Conservation (phyloP, 345 rosid genomes). For the Eucalyptus marginata region DNA sequence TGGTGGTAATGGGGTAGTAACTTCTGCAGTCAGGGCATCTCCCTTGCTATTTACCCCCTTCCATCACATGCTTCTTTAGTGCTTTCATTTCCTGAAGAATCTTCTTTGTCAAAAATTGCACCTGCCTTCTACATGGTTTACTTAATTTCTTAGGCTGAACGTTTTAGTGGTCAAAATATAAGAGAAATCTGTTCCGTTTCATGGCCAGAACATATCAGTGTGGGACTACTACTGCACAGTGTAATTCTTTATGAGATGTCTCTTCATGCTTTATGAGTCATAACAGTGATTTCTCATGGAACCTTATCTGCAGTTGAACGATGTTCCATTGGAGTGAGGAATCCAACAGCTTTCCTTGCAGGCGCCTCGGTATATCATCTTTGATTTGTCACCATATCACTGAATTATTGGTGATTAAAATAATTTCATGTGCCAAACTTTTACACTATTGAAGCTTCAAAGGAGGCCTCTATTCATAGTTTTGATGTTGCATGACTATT, state of each 20-base stretch:
- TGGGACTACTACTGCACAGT: background rate
- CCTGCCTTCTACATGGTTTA: background rate
- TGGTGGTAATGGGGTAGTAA: background rate
- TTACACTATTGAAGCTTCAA: background rate
- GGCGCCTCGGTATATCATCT: slow-evolving; percentile 56
- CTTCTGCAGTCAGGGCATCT: background rate
- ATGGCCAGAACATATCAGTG: background rate
- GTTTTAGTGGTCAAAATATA: background rate
- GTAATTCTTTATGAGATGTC: background rate
- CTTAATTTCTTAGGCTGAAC: background rate
- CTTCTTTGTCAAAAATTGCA: background rate
- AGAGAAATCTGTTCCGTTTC: background rate
- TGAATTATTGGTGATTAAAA: background rate
- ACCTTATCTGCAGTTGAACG: slow-evolving; percentile 61
- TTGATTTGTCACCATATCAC: background rate
- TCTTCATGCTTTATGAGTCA: background rate
- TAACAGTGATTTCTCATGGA: background rate
- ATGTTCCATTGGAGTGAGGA: slow-evolving; percentile 74
- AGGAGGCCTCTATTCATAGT: background rate
- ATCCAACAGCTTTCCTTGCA: slow-evolving; percentile 80
- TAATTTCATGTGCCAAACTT: background rate
- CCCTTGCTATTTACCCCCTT: background rate
- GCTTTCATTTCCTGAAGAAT: background rate
- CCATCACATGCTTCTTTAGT: background rate
- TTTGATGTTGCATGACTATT: background rate